These are phyloP conservation scores for Erythrobasidium yunnanense DNA, from an alignment of 768 basidiomycete genomes.

Conservation along the genomic window DNA sequence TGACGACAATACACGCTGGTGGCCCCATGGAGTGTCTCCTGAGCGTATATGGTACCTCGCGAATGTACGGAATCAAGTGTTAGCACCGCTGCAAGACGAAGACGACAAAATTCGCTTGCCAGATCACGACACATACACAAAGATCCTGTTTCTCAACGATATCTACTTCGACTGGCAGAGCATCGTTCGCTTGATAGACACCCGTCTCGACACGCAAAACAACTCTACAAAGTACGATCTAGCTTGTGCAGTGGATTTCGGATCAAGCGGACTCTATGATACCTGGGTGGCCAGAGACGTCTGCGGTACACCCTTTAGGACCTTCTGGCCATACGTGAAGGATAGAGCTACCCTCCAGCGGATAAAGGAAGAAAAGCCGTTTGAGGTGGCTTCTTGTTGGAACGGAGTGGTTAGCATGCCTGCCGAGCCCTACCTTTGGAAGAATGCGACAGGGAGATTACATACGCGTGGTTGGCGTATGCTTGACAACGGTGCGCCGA, in stretches of 20 bases:
- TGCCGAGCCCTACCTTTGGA: not conserved
- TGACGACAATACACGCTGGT: not conserved
- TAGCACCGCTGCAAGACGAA: not conserved
- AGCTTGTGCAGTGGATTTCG: slow-evolving; percentile 10
- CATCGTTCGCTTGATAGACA: not conserved
- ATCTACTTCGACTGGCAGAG: slow-evolving; percentile 17
- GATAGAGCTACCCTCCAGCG: not conserved
- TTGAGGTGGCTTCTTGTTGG: slow-evolving; percentile 11
- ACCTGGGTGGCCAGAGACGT: slow-evolving; percentile 7
- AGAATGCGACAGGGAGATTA: not conserved
- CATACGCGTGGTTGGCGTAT: slow-evolving; percentile 9
- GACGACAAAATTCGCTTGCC: not conserved
- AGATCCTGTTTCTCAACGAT: slow-evolving; percentile 14
- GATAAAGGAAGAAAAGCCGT: not conserved
- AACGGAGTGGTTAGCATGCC: not conserved
- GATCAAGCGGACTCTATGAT: not conserved
- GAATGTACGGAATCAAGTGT: slow-evolving; percentile 4
- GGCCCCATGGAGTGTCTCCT: slow-evolving; percentile 2
- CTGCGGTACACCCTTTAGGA: not conserved
- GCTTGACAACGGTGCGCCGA: slow-evolving; percentile 6
- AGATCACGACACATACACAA: not conserved
- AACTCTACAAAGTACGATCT: slow-evolving; percentile 11
- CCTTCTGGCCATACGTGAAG: slow-evolving; percentile 10
- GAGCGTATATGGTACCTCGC: slow-evolving; percentile 6
- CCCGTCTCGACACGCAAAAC: not conserved